Base-by-base conservation (phyloP, 2,329 filamentous ascomycete genomes). In the Diaporthe batatas region DNA sequence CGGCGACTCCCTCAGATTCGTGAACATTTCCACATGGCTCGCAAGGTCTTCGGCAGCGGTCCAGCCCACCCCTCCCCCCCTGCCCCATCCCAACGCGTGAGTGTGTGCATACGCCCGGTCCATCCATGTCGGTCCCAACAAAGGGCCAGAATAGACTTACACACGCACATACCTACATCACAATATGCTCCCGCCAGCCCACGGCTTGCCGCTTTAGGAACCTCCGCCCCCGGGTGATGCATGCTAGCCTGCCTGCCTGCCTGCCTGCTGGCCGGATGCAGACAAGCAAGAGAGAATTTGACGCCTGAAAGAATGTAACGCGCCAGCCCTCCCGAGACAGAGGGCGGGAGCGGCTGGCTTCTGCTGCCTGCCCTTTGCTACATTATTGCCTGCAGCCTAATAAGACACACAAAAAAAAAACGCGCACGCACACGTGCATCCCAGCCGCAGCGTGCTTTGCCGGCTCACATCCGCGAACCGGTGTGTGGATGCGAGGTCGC, bases 251-350 rank as follows among this genome's bases (percentile, higher is more conserved):
- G 44, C 29, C 25, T 18, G 39, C 39, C 12, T 18, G 12, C 44
- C 44, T 16, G 47, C 32, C 18, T 21, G 62, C 44, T 67, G 59
- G 16, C 42, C 34, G 62, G 29, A 14, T 42, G 47, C 44, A 51
- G 49, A 39, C 44, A 58, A 42, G n/a, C 2, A 39, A 29, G n/a
- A 49, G 12, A 32, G 39, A 34, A 18, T 4, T 6, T 42, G 12
- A 42, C 36, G 12, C 36, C 36, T 39, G 39, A 23, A 23, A 67
- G 29, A 6, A 58, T 51, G 44, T 23, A 54, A 54, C 57, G 51
- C 58, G 36, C 25, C 39, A 65, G 58, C n/a, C n/a, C n/a, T 69
- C 58, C 67, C 65, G 71, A 73, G 47, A 70, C 39, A 42, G 36
- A 62, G 36, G 25, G 36, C 34, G 55, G 25, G 34, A 47, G 44